Evolutionary conservation across 106 monocot genomes (phyloP).

Genomic region (Acorus calamus): DNA sequence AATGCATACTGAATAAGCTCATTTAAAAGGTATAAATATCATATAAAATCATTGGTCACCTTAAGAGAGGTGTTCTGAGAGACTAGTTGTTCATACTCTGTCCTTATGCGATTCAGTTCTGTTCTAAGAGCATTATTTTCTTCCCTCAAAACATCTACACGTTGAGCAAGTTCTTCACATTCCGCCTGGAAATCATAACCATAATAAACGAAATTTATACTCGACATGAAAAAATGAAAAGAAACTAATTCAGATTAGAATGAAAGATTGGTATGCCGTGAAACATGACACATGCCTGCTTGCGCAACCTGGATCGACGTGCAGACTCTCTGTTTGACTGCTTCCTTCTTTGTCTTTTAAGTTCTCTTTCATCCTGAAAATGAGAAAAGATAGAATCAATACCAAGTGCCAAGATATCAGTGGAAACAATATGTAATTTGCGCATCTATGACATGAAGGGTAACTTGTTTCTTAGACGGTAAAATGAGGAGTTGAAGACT

Average conservation of each 20-base stretch:
- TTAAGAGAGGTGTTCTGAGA: constrained; percentile 20
- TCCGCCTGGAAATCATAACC: constrained; percentile 40
- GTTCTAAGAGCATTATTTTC: constrained; percentile 57
- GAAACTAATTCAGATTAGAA: background rate
- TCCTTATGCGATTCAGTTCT: constrained; percentile 15
- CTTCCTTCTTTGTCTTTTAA: constrained; percentile 76
- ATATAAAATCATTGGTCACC: background rate
- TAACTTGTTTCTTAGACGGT: no score
- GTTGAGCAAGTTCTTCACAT: constrained; percentile 69
- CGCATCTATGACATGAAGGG: no score
- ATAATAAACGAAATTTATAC: background rate
- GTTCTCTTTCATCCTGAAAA: constrained; percentile 79
- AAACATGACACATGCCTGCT: constrained; percentile 39
- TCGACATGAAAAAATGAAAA: background rate
- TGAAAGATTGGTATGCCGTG: background rate
- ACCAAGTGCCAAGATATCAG: background rate
- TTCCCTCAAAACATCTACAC: constrained; percentile 52
- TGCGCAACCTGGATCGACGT: constrained; percentile 74
- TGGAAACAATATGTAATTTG: background rate
- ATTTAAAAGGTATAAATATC: no score
- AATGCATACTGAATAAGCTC: no score
- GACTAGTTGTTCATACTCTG: constrained; percentile 19
- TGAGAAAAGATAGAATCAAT: background rate
- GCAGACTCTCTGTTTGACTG: constrained; percentile 92
- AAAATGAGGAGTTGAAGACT: no score